Evolutionary conservation across 768 basidiomycete genomes (phyloP), one percentile per base, ranked within the genome.

Genomic region (Nevesoporus exiguus): DNA sequence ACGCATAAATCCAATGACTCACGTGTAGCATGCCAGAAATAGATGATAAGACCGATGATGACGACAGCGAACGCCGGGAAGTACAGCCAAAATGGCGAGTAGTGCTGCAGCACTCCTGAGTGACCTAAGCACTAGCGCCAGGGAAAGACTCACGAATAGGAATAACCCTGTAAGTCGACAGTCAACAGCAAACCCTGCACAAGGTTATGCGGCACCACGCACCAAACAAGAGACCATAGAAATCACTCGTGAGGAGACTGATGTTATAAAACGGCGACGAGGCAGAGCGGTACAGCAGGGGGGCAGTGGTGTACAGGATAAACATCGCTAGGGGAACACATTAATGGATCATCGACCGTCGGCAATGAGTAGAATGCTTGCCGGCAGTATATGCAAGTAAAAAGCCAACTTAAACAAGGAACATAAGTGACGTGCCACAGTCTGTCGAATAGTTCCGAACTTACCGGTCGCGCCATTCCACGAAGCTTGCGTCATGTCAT

Each of bases 11-110:
- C n/a, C 31, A 46, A 48, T 33, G 19, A 78, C 90, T 63, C 73
- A 92, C 90, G 91, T 33, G 85, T 85, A 7, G 86, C 81, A 67
- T 80, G 74, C 90, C 92, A 94, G 75, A 93, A 93, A 72, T 93
- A 94, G 34, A 85, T 79, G 62, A 94, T 74, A 5, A 94, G 78
- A 3, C 92, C 92, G 13, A 74, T 31, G 41, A 93, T 67, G 56
- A 92, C 83, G 14, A 93, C 75, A 1, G 71, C 77, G 62, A 88
- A 94, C 0, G 92, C 80, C 56, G 85, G 74, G 72, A 94, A 94
- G 76, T 94, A 93, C 15, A 94, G 78, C 90, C 91, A 94, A 75
- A 82, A 93, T 4, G 92, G 92, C 41, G 73, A 69, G 73, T 82
- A 93, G 60, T 91, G 86, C 90, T 93, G 58, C 49, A 53, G 34